Percentiles rank a stretch among this genome's conserved stretches.
These are phyloP conservation scores for Paspalum vaginatum DNA, from an alignment of 176 grass and related monocot species.

Conservation along the genomic window DNA sequence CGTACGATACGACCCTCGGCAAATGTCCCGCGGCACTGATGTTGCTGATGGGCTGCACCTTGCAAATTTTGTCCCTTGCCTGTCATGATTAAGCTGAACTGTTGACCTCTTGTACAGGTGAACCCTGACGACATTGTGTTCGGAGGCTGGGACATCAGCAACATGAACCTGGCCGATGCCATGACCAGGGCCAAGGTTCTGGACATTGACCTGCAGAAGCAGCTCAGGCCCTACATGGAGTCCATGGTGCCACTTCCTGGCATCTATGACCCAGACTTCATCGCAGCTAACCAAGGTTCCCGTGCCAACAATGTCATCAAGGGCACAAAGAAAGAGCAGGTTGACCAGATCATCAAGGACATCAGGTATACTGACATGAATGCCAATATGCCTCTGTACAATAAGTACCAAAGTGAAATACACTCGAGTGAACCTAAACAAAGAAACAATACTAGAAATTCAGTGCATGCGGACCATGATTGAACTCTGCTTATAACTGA, in stretches of 20 bases:
- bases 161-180: slow-evolving; percentile 92
- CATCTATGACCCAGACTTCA: slow-evolving; percentile 88
- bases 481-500: not conserved
- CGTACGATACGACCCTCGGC: not conserved
- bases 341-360: slow-evolving; percentile 88
- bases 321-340: slow-evolving; percentile 87
- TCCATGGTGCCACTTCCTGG: slow-evolving; percentile 87
- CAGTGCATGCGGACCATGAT: not conserved
- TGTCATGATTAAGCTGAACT: slow-evolving; percentile 3
- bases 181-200: slow-evolving; percentile 96
- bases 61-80: not conserved
- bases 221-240: slow-evolving; percentile 96
- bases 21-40: not conserved
- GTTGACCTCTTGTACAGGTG: slow-evolving; percentile 51
- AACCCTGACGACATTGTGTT: slow-evolving; percentile 94
- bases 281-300: slow-evolving; percentile 83
- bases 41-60: slow-evolving; percentile 8
- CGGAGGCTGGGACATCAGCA: slow-evolving; percentile 96
- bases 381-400: not conserved
- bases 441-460: not conserved
- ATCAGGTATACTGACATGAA: slow-evolving; percentile 60
- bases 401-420: not conserved
- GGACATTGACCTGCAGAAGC: slow-evolving; percentile 98
- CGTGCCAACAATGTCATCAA: slow-evolving; percentile 70
- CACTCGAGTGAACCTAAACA: not conserved